Evolutionary conservation across 1,284 basidiomycete genomes (phyloP).

Genomic region (Neolentinus lepideus): DNA sequence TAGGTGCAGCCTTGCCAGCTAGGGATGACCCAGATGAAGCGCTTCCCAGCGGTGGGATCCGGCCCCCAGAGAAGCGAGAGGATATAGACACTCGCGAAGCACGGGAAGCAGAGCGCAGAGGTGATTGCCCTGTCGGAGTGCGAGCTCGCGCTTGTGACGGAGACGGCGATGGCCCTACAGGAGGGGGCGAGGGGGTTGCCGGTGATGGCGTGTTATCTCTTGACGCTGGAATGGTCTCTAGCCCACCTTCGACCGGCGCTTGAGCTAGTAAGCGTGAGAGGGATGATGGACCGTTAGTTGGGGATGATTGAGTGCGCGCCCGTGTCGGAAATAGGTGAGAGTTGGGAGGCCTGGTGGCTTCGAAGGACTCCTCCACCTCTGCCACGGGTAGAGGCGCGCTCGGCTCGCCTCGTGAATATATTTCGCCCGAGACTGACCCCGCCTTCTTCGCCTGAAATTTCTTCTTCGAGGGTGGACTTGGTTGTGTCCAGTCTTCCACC

Average conservation of each 20-base stretch:
- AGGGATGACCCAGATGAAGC: conserved; percentile 27
- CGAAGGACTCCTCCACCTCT: conserved; percentile 63
- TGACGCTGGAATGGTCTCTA: conserved; percentile 23
- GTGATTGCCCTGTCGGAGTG: conserved; percentile 35
- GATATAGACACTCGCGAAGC: conserved; percentile 58
- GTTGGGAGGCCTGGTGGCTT: conserved; percentile 49
- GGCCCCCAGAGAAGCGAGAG: conserved; percentile 53
- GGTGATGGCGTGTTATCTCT: conserved; percentile 20
- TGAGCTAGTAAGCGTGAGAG: conserved; percentile 70
- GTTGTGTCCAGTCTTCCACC: conserved; percentile 88
- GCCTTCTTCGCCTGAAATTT: conserved; percentile 44
- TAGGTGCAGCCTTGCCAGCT: conserved; percentile 52
- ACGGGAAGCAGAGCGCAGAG: conserved; percentile 59
- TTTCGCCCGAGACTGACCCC: conserved; percentile 24
- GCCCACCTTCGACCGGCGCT: conserved; percentile 37
- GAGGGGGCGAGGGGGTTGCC: conserved; percentile 8
- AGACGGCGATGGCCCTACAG: conserved; percentile 7
- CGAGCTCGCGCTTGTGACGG: conserved; percentile 5
- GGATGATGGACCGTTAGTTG: conserved; percentile 63
- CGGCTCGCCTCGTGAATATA: conserved; percentile 7
- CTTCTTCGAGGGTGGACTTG: conserved; percentile 51
- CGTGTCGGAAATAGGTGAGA: conserved; percentile 58
- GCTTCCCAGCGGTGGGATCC: conserved; percentile 48
- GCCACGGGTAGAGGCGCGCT: conserved; percentile 35
- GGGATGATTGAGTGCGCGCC: conserved; percentile 58